phyloP scores from a whole-genome alignment of 139 green algal species.

The Micractinium sp. region DNA sequence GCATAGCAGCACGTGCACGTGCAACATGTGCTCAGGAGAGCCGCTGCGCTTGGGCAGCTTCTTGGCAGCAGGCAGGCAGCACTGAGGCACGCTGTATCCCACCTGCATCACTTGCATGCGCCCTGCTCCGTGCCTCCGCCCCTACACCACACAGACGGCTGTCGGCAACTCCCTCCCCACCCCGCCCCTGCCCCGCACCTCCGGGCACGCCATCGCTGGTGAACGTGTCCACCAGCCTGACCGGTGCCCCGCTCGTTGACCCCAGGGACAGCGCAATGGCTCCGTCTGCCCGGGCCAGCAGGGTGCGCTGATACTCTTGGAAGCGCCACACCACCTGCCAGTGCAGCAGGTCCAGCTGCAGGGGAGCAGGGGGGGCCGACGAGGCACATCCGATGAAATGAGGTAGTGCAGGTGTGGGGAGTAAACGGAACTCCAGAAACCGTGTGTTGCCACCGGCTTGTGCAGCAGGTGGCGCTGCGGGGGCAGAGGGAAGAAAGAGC shows the following conservation, averaged over 20 bases:
- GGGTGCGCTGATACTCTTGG: not conserved
- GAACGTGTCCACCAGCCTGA: constrained; percentile 40
- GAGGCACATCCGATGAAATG: no score
- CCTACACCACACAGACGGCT: not conserved
- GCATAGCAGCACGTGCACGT: not conserved
- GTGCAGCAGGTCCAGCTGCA: constrained; percentile 41
- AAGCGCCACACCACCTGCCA: constrained; percentile 48
- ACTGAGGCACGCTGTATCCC: no score
- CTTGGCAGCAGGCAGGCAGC: no score
- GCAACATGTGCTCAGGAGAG: not conserved
- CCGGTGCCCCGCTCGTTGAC: not conserved
- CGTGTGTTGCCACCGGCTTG: no score
- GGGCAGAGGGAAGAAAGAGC: not conserved
- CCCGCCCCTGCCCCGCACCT: not conserved
- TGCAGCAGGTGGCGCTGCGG: no score
- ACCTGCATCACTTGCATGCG: no score
- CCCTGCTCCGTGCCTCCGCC: no score
- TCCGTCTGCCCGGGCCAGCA: constrained; percentile 2
- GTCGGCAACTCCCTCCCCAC: no score
- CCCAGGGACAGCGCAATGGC: constrained; percentile 39
- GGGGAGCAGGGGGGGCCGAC: not conserved
- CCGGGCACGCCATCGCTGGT: constrained; percentile 16
- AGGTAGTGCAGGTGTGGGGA: no score
- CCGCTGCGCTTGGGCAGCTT: not conserved
- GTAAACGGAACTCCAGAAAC: no score